Evolutionary conservation across 352 stramenopile species (phyloP), one percentile per base, ranked within the genome.

Genomic region (Sclerospora graminicola): DNA sequence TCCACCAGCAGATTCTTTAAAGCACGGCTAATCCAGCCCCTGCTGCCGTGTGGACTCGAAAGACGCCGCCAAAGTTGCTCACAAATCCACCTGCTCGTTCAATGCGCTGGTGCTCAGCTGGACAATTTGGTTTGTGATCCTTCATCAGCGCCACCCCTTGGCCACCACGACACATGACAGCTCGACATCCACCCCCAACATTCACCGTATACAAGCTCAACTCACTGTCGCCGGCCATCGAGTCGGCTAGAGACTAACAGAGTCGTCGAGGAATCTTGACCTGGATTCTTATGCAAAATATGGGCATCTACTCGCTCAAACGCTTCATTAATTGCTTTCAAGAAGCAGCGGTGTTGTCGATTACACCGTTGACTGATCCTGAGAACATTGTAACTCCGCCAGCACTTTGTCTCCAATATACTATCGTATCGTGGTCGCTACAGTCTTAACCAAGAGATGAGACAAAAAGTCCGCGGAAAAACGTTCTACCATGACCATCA

Each of bases 121-220:
- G 48, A 18, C 60, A 55, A 48, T 66, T 57, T 0, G 70, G 70
- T 44, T 80, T 84, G 58, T 84, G 73, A 30, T 88, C 73, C 36
- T 29, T 60, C 10, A 68, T 76, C 6, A 88, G 49, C 2, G 51
- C 29, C 13, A 83, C 41, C 23, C 48, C 68, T n/a, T 46, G 30
- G 0, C 63, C 60, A 9, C 48, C 49, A 20, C 72, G 57, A 49
- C 59, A 82, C 28, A 88, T 54, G 11, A 89, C 55, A 0, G 67
- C 77, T 28, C 78, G 68, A 8, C 61, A 85, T n/a, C n/a, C n/a
- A 31, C 88, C 70, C 18, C 78, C 77, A 2, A 82, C 37, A 21
- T 88, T 89, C 3, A 62, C 45, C 2, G 53, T 62, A 41, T 82
- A 87, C 9, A 80, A 69, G 5, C n/a, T 71, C 38, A 64, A 6